Percentiles rank a stretch among this genome's conserved stretches.
phyloP scores from a whole-genome alignment of 1,284 basidiomycete genomes.

The Schizophyllum amplum region DNA sequence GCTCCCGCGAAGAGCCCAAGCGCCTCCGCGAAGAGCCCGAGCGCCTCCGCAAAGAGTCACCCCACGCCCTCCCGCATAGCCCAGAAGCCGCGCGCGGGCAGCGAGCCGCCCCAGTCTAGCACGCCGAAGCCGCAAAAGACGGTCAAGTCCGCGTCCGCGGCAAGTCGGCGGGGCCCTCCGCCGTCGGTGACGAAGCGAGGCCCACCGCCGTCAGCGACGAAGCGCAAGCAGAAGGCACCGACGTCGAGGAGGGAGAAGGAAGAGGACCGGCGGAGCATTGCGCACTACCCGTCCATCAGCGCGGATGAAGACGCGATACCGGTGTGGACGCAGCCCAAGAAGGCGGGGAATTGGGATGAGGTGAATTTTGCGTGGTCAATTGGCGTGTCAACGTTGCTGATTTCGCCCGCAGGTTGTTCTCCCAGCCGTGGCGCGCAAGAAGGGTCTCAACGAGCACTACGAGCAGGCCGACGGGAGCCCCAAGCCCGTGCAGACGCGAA shows the following conservation, averaged over 20 bases:
- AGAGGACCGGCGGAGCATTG: conserved; percentile 32
- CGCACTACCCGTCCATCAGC: conserved; percentile 52
- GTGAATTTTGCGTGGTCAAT: conserved; percentile 32
- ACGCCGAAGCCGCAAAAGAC: not conserved
- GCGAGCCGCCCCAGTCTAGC: not conserved
- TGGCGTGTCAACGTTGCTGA: conserved; percentile 5
- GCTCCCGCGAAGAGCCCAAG: too few species aligned
- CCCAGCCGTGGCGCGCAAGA: conserved; percentile 73
- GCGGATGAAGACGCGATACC: conserved; percentile 62
- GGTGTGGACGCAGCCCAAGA: conserved; percentile 64
- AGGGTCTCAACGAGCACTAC: conserved; percentile 64
- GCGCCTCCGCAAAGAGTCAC: too few species aligned
- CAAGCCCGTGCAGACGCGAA: conserved; percentile 26
- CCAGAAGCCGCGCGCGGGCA: not conserved
- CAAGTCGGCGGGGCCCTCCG: too few species aligned
- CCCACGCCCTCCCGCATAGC: not conserved
- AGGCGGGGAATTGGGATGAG: conserved; percentile 71
- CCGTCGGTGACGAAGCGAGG: too few species aligned
- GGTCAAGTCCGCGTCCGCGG: not conserved
- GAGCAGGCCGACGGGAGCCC: conserved; percentile 57
- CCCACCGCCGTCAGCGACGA: not conserved
- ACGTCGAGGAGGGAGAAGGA: conserved; percentile 1
- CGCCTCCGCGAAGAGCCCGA: too few species aligned
- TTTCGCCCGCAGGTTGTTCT: conserved; percentile 29
- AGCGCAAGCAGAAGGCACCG: not conserved